Evolutionary conservation across 371 early-diverging fungal genomes (phyloP).

Genomic region (Fennellomyces sp.): DNA sequence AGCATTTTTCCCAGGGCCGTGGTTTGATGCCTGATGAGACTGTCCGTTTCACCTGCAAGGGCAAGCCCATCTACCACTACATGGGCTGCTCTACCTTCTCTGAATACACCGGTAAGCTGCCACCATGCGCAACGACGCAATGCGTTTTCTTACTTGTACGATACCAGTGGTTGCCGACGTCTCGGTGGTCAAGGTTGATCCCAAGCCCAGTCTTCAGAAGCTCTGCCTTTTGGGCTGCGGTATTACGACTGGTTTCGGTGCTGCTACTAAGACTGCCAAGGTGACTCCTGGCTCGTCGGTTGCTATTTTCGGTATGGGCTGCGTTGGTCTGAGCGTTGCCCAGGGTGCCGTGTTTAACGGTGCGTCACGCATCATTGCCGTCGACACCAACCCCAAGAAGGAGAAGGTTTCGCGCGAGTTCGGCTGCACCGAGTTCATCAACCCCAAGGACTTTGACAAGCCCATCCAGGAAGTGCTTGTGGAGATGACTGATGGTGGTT

Average conservation of each 20-base stretch:
- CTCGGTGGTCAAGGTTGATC: slow-evolving; percentile 87
- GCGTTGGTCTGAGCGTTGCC: slow-evolving; percentile 90
- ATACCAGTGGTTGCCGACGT: slow-evolving; percentile 81
- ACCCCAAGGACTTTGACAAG: slow-evolving; percentile 81
- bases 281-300: slow-evolving; percentile 77
- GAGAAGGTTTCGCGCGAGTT: slow-evolving; percentile 75
- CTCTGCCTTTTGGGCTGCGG: slow-evolving; percentile 94
- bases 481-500: slow-evolving; percentile 92
- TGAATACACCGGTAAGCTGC: slow-evolving; percentile 85
- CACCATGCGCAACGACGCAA: not conserved
- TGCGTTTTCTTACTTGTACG: not conserved
- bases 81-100: slow-evolving; percentile 97
- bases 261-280: slow-evolving; percentile 91
- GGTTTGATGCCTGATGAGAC: slow-evolving; percentile 97
- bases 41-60: slow-evolving; percentile 91
- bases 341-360: slow-evolving; percentile 82
- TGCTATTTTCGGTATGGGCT: slow-evolving; percentile 96
- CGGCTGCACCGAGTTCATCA: slow-evolving; percentile 92
- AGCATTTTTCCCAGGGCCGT: slow-evolving; percentile 55
- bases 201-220: slow-evolving; percentile 81
- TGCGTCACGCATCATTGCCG: slow-evolving; percentile 87
- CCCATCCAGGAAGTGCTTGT: slow-evolving; percentile 86
- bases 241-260: slow-evolving; percentile 96
- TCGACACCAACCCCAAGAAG: slow-evolving; percentile 90
- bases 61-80: slow-evolving; percentile 88